phyloP scores from a whole-genome alignment of 2,329 filamentous ascomycete species.

The Daldinia sp. region DNA sequence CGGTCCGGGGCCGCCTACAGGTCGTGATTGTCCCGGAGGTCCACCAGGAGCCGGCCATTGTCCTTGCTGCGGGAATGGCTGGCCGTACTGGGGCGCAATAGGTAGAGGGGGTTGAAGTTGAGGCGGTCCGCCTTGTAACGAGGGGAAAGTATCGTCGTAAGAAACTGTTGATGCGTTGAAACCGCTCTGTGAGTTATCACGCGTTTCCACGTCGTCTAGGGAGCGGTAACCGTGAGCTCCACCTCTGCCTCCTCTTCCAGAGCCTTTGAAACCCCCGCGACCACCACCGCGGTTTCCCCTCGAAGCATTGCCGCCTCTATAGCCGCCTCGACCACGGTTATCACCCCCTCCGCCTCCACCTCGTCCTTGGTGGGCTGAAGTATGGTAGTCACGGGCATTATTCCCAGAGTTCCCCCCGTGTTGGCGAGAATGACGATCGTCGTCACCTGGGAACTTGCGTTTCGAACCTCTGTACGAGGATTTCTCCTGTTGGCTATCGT shows the following conservation, averaged over 20 bases:
- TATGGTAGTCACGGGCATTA: slow-evolving; percentile 50
- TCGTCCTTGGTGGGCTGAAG: slow-evolving; percentile 53
- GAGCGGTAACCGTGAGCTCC: slow-evolving; percentile 63
- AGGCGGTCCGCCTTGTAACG: slow-evolving; percentile 39
- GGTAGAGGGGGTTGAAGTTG: slow-evolving; percentile 18
- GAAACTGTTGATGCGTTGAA: slow-evolving; percentile 51
- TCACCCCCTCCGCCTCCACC: slow-evolving; percentile 51
- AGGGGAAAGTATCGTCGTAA: slow-evolving; percentile 55
- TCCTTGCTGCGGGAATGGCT: slow-evolving; percentile 36
- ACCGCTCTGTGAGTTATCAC: slow-evolving; percentile 55
- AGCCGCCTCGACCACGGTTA: slow-evolving; percentile 37
- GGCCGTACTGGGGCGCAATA: slow-evolving; percentile 29
- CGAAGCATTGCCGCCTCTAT: slow-evolving; percentile 45
- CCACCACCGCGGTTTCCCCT: slow-evolving; percentile 52
- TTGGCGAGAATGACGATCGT: slow-evolving; percentile 44
- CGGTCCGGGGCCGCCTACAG: slow-evolving; percentile 36
- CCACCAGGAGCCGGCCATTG: slow-evolving; percentile 40
- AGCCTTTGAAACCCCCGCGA: slow-evolving; percentile 47
- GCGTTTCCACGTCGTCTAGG: slow-evolving; percentile 69
- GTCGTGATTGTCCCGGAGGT: slow-evolving; percentile 15
- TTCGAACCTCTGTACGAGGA: slow-evolving; percentile 68
- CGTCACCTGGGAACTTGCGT: slow-evolving; percentile 64
- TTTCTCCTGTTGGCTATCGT: slow-evolving; percentile 71
- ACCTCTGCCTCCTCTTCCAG: slow-evolving; percentile 49
- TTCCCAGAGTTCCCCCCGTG: slow-evolving; percentile 45